phyloP scores from a whole-genome alignment of 805 yeast species.

The Starmerella bombi region DNA sequence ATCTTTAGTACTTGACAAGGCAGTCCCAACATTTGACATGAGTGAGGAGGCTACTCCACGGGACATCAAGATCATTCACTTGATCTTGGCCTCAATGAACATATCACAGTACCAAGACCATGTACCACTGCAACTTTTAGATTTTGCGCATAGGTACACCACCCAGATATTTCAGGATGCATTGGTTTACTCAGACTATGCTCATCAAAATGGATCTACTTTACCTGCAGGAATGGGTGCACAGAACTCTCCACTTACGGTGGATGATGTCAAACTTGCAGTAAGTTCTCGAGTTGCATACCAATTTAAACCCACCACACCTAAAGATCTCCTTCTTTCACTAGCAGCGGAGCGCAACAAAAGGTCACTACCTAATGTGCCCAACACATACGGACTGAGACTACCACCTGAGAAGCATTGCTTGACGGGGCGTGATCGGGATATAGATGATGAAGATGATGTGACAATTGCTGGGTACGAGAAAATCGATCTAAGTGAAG shows the following conservation, averaged over 20 bases:
- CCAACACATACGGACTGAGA: slow-evolving; percentile 82
- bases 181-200: slow-evolving; percentile 71
- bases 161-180: slow-evolving; percentile 82
- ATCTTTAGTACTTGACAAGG: too few species aligned
- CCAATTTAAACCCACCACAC: slow-evolving; percentile 92
- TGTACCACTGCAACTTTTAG: slow-evolving; percentile 92
- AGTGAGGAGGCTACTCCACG: slow-evolving; percentile 41
- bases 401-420: slow-evolving; percentile 97
- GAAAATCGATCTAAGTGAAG: slow-evolving; percentile 5
- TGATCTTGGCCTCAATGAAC: slow-evolving; percentile 87
- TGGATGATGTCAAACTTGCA: slow-evolving; percentile 85
- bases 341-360: slow-evolving; percentile 86
- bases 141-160: slow-evolving; percentile 84
- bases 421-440: slow-evolving; percentile 72
- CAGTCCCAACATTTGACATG: too few species aligned
- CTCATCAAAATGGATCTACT: slow-evolving; percentile 23
- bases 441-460: slow-evolving; percentile 38
- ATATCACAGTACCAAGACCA: slow-evolving; percentile 87
- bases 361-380: slow-evolving; percentile 78
- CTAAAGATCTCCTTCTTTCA: slow-evolving; percentile 80
- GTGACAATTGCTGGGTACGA: slow-evolving; percentile 21
- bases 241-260: slow-evolving; percentile 42
- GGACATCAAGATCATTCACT: slow-evolving; percentile 79
- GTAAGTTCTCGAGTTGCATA: slow-evolving; percentile 89
- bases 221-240: slow-evolving; percentile 29